These are phyloP conservation scores for Penicillium sp. DNA, from an alignment of 2,329 filamentous ascomycete genomes.

Conservation along the genomic window DNA sequence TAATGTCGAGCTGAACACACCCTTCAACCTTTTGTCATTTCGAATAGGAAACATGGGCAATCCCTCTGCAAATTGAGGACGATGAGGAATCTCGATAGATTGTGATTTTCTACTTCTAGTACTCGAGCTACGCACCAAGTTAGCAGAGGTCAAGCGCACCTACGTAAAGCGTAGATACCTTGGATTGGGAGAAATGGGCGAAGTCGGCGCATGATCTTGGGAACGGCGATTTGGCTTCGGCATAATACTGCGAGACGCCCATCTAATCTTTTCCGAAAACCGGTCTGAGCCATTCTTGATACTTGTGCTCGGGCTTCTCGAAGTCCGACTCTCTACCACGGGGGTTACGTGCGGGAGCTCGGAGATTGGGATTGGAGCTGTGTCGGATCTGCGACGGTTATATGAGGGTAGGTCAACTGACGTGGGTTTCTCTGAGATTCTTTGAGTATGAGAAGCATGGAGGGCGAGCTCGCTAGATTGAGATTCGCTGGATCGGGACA, in stretches of 20 bases:
- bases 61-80: constrained; percentile 7
- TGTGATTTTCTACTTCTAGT: not conserved
- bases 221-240: not conserved
- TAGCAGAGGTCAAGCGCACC: not conserved
- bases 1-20: not conserved
- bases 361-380: not conserved
- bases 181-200: not conserved
- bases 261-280: not conserved
- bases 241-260: not conserved
- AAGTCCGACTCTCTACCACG: not conserved
- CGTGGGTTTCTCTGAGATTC: not conserved
- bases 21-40: not conserved
- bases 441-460: not conserved
- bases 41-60: constrained; percentile 11
- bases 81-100: not conserved
- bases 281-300: not conserved
- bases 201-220: not conserved
- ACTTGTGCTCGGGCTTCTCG: not conserved
- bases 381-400: not conserved
- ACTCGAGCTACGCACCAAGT: not conserved
- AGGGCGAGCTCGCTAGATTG: not conserved
- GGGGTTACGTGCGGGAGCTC: not conserved
- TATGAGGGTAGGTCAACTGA: not conserved
- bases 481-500: not conserved
- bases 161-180: not conserved